These are phyloP conservation scores for Aspergillus sclerotiicarbonarius DNA, from an alignment of 495 filamentous ascomycete species.

Conservation along the genomic window DNA sequence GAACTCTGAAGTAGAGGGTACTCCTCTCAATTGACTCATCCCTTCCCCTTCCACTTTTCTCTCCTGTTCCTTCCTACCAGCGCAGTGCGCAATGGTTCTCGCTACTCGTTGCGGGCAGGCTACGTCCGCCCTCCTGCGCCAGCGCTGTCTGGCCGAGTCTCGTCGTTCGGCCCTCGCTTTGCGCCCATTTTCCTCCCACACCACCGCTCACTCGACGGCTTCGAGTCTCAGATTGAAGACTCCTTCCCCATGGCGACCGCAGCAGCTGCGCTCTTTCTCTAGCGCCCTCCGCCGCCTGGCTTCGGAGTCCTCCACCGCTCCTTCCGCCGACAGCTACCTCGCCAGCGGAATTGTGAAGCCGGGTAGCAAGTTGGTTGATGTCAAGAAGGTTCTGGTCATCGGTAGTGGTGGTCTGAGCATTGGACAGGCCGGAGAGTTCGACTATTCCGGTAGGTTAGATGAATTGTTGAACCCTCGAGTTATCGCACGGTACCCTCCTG, in stretches of 20 bases:
- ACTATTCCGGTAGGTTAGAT: conserved; percentile 77
- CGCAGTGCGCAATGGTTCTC: conserved; percentile 49
- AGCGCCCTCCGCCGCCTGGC: conserved; percentile 39
- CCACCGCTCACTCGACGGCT: conserved; percentile 33
- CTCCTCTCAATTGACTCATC: conserved; percentile 17
- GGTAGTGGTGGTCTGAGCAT: conserved; percentile 94
- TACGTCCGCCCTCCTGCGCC: conserved; percentile 43
- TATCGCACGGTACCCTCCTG: not conserved
- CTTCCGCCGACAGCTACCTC: conserved; percentile 83
- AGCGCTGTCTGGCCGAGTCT: conserved; percentile 44
- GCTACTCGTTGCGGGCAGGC: conserved; percentile 52
- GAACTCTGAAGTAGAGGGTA: conserved; percentile 15
- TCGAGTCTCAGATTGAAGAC: conserved; percentile 40
- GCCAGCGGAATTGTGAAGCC: conserved; percentile 78
- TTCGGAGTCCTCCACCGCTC: conserved; percentile 59
- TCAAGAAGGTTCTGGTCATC: conserved; percentile 93
- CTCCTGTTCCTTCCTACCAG: conserved; percentile 18
- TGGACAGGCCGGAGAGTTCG: conserved; percentile 95
- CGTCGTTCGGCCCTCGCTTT: conserved; percentile 40
- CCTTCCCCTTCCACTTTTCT: conserved; percentile 8
- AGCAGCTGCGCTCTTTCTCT: conserved; percentile 49
- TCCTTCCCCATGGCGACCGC: conserved; percentile 36
- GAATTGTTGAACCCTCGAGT: not conserved
- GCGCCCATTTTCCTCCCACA: conserved; percentile 42
- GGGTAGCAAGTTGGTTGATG: conserved; percentile 73